Evolutionary conservation across 257 asterid species (phyloP), one percentile per base, ranked within the genome.

Genomic region (Solanum chaucha): DNA sequence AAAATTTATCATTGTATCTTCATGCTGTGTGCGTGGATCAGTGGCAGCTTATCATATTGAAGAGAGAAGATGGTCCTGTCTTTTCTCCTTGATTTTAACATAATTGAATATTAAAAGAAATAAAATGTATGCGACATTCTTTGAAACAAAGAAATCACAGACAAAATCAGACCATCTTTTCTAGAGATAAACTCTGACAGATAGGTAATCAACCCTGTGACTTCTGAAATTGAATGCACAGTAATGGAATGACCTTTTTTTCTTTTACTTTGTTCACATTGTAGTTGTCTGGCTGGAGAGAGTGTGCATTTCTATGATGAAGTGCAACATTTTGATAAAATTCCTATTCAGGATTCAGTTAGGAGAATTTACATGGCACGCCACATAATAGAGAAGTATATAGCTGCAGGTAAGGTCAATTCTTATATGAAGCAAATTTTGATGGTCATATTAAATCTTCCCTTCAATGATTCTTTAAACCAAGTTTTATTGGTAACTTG

Each of bases 241-340:
- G 67, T 80, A 44, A 28, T 15, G 26, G 67, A 70, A 38, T 74
- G 82, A 46, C 41, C 65, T 35, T 26, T 80, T 41, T 26, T 44
- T 72, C 40, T 83, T 22, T 81, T 24, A 26, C 24, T 4, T 78
- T 41, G 61, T 78, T 26, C 83, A 36, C 75, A 87, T 74, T 84
- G 87, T 85, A 94, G 98, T 89, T 95, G 97, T 88, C 92, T 95
- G 91, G 98, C 98, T 19, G 98, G 98, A 88, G 98, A 95, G 91
- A 94, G 96, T 84, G 91, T 95, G 88, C 97, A 92, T 88, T 94
- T 95, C 86, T 93, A 94, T 19, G 96, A 93, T 71, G 98, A 95
- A 92, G 96, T 94, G 40, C 98, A 93, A 82, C 97, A 91, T 88
- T 94, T 94, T 61, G 97, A 93, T 82, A 93, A 90, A 91, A 93